Evolutionary conservation across 441 rosid species (phyloP).

Genomic region (Flueggea neowawraea): DNA sequence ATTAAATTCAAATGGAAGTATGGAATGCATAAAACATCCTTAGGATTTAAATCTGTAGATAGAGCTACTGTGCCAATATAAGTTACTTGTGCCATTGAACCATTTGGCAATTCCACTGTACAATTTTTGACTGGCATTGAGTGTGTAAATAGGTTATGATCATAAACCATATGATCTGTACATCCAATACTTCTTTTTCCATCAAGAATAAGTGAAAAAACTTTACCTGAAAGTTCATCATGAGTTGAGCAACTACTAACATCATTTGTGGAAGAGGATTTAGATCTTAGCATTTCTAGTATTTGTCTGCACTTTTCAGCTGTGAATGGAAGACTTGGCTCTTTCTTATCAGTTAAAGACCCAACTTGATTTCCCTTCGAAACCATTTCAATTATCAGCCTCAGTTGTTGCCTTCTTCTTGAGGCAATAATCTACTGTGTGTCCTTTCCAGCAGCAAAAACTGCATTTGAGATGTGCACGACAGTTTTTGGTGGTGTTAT

Average conservation of each 20-base stretch:
- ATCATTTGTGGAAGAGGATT: not conserved
- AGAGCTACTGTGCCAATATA: not conserved
- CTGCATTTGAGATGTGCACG: too few relatives aligned
- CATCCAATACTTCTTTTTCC: not conserved
- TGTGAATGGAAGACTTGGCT: not conserved
- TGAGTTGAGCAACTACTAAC: not conserved
- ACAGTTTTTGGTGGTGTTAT: too few relatives aligned
- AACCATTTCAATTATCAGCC: too few relatives aligned
- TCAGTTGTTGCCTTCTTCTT: too few relatives aligned
- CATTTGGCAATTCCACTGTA: constrained; percentile 1
- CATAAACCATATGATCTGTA: not conserved
- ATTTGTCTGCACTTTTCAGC: not conserved
- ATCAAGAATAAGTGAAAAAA: not conserved
- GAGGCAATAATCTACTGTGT: too few relatives aligned
- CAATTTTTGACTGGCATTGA: not conserved
- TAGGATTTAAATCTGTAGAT: not conserved
- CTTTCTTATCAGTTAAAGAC: not conserved
- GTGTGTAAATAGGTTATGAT: not conserved
- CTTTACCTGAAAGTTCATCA: constrained; percentile 5
- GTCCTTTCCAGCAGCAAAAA: too few relatives aligned
- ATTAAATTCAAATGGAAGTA: not conserved
- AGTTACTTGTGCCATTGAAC: not conserved
- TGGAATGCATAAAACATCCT: constrained; percentile 1
- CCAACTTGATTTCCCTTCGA: too few relatives aligned
- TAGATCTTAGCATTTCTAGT: not conserved